A percentile compares a stretch with the other conserved stretches of the same genome.
phyloP scores from a whole-genome alignment of 2,329 filamentous ascomycete species.

The Penicillium italicum region DNA sequence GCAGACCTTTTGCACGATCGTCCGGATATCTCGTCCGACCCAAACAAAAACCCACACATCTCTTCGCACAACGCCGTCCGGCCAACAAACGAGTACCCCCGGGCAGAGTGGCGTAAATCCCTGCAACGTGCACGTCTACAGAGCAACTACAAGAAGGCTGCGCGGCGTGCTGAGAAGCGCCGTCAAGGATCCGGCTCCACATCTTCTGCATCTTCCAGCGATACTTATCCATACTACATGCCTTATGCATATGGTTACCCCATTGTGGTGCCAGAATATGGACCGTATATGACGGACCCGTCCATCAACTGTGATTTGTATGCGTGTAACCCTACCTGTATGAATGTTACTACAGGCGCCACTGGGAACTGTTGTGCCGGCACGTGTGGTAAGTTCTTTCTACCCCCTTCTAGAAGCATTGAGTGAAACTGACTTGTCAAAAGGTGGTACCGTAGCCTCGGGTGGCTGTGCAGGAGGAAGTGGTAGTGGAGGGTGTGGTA shows the following conservation, averaged over 20 bases:
- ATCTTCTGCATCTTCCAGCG: constrained; percentile 11
- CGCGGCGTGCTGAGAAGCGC: constrained; percentile 34
- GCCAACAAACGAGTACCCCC: constrained; percentile 9
- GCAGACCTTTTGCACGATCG: constrained; percentile 47
- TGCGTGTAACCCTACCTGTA: constrained; percentile 45
- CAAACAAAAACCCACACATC: constrained; percentile 63
- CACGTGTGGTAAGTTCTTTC: constrained; percentile 34
- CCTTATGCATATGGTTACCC: constrained; percentile 48
- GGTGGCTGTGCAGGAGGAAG: constrained; percentile 27
- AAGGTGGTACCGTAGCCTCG: constrained; percentile 15
- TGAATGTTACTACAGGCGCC: constrained; percentile 39
- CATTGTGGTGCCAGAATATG: constrained; percentile 44
- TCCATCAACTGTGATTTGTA: constrained; percentile 43
- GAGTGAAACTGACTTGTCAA: not conserved
- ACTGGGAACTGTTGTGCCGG: constrained; percentile 50
- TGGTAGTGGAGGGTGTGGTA: constrained; percentile 18
- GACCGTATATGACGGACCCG: constrained; percentile 47
- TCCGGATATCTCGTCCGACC: constrained; percentile 45
- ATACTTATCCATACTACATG: constrained; percentile 19
- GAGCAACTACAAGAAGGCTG: constrained; percentile 50
- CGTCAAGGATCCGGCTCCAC: constrained; percentile 32
- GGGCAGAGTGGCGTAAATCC: constrained; percentile 20
- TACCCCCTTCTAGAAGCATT: not conserved
- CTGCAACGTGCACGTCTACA: constrained; percentile 36
- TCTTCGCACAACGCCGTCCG: constrained; percentile 68